Evolutionary conservation across 768 basidiomycete genomes (phyloP).

Genomic region (Xanthoconium purpureum): DNA sequence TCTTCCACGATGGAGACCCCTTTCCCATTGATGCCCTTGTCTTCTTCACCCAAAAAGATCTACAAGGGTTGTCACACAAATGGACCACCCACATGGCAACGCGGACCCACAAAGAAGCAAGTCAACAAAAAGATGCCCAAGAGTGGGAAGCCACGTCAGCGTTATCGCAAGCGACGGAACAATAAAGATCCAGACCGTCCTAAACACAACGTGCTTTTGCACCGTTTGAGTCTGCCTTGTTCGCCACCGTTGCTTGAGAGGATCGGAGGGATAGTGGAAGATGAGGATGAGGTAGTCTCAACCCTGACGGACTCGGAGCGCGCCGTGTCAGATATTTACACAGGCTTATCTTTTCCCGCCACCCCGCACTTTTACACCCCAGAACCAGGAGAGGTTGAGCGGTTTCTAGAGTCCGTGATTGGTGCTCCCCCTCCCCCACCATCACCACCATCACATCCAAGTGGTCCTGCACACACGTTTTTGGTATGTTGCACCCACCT

Average conservation of each 20-base stretch:
- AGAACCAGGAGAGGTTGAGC: conserved; percentile 25
- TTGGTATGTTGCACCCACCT: conserved; percentile 20
- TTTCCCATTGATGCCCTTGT: background rate
- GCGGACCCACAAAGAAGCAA: background rate
- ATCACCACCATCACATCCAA: background rate
- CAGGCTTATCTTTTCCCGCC: background rate
- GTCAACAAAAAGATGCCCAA: conserved; percentile 2
- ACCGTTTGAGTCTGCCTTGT: conserved; percentile 15
- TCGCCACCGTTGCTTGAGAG: conserved; percentile 18
- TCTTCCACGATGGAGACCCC: conserved; percentile 1
- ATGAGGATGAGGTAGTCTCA: background rate
- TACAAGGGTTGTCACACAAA: background rate
- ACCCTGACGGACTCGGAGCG: background rate
- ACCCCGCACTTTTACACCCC: conserved; percentile 16
- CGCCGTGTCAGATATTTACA: background rate
- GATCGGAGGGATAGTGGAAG: conserved; percentile 12
- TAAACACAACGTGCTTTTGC: conserved; percentile 6
- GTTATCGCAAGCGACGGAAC: background rate
- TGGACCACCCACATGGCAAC: background rate
- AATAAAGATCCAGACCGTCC: background rate
- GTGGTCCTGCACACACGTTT: background rate
- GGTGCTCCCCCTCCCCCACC: background rate
- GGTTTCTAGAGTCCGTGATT: conserved; percentile 27
- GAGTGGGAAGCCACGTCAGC: conserved; percentile 1
- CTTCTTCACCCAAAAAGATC: background rate